Base-by-base conservation (phyloP, 768 basidiomycete genomes). In the Hemileccinum rubropunctum region DNA sequence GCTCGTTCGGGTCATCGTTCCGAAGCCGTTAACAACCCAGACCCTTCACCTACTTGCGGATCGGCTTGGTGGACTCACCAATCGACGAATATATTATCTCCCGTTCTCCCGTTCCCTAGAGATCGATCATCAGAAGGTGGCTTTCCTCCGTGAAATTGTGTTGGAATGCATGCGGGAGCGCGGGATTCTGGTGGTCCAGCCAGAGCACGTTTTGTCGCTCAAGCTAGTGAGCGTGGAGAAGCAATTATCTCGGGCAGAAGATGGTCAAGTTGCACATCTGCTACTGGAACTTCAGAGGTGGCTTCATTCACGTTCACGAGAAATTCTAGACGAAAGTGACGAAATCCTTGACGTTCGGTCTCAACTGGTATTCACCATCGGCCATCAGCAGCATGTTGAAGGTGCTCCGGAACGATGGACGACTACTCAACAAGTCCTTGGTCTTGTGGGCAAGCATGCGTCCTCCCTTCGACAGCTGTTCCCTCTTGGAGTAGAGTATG, bases 161-260 rank as follows among this genome's bases (percentile, higher is more conserved):
- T 49, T 63, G 27, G 62, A 66, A 38, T 80, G 79, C 51, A 61
- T 59, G 45, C 49, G 50, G 0, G 58, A 57, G 40, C 58, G 65
- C 15, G 79, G 78, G 0, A 52, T 80, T 13, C 58, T 78, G 13
- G 62, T 80, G 3, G 54, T 64, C 11, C 78, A 80, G 37, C 79
- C 78, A 1, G 76, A 80, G 41, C 77, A 80, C 76, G 0, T 77
- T 9, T 70, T 80, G 6, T 80, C 78, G 1, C 74, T 74, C 52
- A 67, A 71, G 48, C 63, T 80, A 26, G 71, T 73, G 71, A 66
- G 66, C 0, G 56, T 79, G 15, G 71, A 78, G 34, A 58, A 47
- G 39, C 56, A 60, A 14, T 45, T 67, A 30, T 11, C 17, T 1
- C 13, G 26, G 14, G 14, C 52, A 73, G 13, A 42, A 47, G 37